Base-by-base conservation (phyloP, 1,139 yeast species). In the Sugiyamaella grinbergsii region DNA sequence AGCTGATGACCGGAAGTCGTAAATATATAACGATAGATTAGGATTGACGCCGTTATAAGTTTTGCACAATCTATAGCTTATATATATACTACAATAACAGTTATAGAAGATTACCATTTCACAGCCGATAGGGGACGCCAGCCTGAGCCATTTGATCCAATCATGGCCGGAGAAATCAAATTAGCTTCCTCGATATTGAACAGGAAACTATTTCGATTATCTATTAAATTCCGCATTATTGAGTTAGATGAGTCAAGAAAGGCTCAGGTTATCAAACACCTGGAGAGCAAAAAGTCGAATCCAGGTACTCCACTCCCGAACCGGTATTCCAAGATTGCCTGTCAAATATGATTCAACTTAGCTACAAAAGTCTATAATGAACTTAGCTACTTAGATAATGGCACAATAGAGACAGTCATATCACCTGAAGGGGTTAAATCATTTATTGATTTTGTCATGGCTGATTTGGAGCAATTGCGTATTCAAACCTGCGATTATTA, bases 241-340 rank as follows among this genome's bases (percentile, higher is more conserved):
- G 58, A 55, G 38, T 48, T 82, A 64, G 62, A 79, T 50, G 91
- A 85, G 62, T 91, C 91, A 39, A 88, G 89, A 54, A 85, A 85
- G 75, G 72, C 78, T 62, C 81, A 77, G 56, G 83, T 85, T 81
- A 65, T 81, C 55, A 77, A 72, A 60, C 83, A 78, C 67, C 70
- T 84, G 58, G 82, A 77, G 52, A 82, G 84, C 52, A 87, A 83
- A 70, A 76, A 67, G 50, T 70, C 75, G 47, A 83, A 83, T 19
- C 66, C 66, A 34, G 70, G 77, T 24, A 67, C 79, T 32, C 88
- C 86, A 33, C 55, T 60, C 13, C 52, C 58, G 13, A 50, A 54
- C 15, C 79, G 91, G 72, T 75, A 82, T 45, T 74, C 79, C 24
- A 83, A 80, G 64, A 77, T 82, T 71, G 84, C 81, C 73, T 60